A percentile compares a stretch with the other conserved stretches of the same genome.
Evolutionary conservation across 768 basidiomycete genomes (phyloP).

Genomic region (Lactarius indigo): DNA sequence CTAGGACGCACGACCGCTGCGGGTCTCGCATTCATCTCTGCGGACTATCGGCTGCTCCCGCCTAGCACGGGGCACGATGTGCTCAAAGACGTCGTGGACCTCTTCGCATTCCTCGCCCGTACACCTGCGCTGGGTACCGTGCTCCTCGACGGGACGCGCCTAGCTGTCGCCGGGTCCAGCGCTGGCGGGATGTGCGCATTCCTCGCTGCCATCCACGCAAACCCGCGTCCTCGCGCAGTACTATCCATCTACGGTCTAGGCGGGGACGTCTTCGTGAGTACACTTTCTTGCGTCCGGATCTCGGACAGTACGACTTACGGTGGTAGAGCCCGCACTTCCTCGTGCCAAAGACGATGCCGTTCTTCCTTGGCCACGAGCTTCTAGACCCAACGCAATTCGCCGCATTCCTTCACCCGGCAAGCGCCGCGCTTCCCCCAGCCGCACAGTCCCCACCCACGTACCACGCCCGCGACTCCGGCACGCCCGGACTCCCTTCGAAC

Average conservation of each 20-base stretch:
- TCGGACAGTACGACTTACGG: background rate
- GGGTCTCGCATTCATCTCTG: conserved; percentile 58
- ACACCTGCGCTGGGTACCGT: background rate
- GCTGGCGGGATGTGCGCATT: conserved; percentile 65
- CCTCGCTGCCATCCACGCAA: conserved; percentile 51
- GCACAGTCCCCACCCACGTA: conserved; percentile 48
- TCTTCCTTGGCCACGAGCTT: conserved; percentile 54
- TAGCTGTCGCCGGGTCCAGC: conserved; percentile 56
- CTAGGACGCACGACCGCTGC: conserved; percentile 44
- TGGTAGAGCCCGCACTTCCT: conserved; percentile 51
- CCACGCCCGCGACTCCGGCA: conserved; percentile 41
- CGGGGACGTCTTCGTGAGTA: conserved; percentile 49
- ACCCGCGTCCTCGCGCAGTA: conserved; percentile 51
- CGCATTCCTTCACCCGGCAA: conserved; percentile 47
- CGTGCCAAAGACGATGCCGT: conserved; percentile 43
- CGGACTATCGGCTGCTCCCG: conserved; percentile 59
- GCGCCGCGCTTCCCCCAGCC: conserved; percentile 27
- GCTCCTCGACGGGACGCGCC: conserved; percentile 40
- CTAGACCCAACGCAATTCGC: conserved; percentile 46
- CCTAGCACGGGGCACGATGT: conserved; percentile 54
- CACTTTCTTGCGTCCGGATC: background rate
- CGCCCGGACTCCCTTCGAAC: conserved; percentile 59
- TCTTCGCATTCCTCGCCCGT: conserved; percentile 46
- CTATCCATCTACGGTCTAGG: conserved; percentile 62
- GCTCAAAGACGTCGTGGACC: conserved; percentile 53